Evolutionary conservation across 768 basidiomycete genomes (phyloP).

Genomic region (Dendrothele bispora): DNA sequence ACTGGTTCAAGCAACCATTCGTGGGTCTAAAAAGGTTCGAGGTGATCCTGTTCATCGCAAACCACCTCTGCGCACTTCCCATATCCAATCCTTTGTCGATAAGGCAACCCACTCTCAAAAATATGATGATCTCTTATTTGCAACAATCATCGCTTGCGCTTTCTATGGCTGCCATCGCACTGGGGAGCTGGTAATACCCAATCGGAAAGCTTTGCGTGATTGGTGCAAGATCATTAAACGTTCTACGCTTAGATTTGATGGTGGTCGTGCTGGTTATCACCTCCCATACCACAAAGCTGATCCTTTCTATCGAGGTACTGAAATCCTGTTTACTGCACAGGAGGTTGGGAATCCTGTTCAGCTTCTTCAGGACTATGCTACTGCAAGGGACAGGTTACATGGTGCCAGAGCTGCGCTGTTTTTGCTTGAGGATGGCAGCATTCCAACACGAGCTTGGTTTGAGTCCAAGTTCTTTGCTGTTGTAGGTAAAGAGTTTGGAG

Average conservation of each 20-base stretch:
- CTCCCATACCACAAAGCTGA: conserved; percentile 30
- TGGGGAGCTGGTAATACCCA: conserved; percentile 19
- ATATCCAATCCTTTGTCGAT: conserved; percentile 16
- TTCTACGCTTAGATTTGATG: conserved; percentile 15
- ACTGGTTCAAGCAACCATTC: conserved; percentile 17
- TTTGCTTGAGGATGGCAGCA: conserved; percentile 17
- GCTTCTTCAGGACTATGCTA: conserved; percentile 14
- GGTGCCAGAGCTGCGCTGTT: conserved; percentile 14
- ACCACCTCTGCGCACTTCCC: conserved; percentile 15
- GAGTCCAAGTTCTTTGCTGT: conserved; percentile 16
- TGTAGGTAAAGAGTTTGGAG: conserved; percentile 16
- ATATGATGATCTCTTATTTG: conserved; percentile 25
- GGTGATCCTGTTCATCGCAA: conserved; percentile 22
- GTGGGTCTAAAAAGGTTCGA: conserved; percentile 15
- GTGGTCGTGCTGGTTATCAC: conserved; percentile 16
- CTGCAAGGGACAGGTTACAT: conserved; percentile 13
- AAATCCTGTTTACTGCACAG: conserved; percentile 19
- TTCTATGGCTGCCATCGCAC: conserved; percentile 29
- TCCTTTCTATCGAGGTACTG: conserved; percentile 24
- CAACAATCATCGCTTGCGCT: conserved; percentile 18
- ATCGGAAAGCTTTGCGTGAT: conserved; percentile 14
- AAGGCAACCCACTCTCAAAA: too few species aligned
- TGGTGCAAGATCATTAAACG: conserved; percentile 26
- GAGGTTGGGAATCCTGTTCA: conserved; percentile 17
- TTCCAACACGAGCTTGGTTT: conserved; percentile 22